Evolutionary conservation across 2,329 filamentous ascomycete genomes (phyloP).

Genomic region (Moelleriella libera): DNA sequence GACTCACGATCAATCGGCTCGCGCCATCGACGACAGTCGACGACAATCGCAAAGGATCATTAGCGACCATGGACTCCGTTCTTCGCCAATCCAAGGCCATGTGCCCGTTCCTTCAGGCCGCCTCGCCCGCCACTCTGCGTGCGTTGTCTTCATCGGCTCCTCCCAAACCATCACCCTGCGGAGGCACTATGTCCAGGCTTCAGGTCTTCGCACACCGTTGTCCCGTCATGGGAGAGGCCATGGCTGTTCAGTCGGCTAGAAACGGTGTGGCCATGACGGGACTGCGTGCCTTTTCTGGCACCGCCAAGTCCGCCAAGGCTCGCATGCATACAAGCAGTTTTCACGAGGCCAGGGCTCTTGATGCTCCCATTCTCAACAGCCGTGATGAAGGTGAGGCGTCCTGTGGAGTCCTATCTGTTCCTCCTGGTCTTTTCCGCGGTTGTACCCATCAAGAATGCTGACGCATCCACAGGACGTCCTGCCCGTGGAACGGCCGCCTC

Average conservation of each 20-base stretch:
- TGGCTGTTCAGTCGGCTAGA: conserved; percentile 67
- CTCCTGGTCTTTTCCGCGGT: too few relatives aligned
- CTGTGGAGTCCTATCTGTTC: neutral
- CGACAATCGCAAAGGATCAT: neutral
- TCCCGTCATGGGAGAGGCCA: conserved; percentile 96
- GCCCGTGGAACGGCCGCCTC: conserved; percentile 1
- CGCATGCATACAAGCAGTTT: conserved; percentile 68
- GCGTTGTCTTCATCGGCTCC: conserved; percentile 66
- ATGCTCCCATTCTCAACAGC: conserved; percentile 34
- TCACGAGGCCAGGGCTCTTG: conserved; percentile 66
- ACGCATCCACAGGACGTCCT: neutral
- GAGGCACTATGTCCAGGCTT: conserved; percentile 91
- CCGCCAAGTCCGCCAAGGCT: conserved; percentile 46
- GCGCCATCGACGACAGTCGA: conserved; percentile 1
- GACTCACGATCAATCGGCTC: neutral
- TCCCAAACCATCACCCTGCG: conserved; percentile 56
- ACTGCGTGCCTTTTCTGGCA: conserved; percentile 35
- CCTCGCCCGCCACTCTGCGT: conserved; percentile 80
- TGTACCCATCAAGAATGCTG: neutral
- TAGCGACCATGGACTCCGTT: conserved; percentile 67
- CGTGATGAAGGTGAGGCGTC: conserved; percentile 34
- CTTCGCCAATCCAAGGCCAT: conserved; percentile 91
- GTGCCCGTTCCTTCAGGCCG: conserved; percentile 95
- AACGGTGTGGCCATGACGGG: conserved; percentile 32
- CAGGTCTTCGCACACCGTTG: conserved; percentile 89